phyloP scores from a whole-genome alignment of 768 basidiomycete species.

The Auriscalpium vulgare region DNA sequence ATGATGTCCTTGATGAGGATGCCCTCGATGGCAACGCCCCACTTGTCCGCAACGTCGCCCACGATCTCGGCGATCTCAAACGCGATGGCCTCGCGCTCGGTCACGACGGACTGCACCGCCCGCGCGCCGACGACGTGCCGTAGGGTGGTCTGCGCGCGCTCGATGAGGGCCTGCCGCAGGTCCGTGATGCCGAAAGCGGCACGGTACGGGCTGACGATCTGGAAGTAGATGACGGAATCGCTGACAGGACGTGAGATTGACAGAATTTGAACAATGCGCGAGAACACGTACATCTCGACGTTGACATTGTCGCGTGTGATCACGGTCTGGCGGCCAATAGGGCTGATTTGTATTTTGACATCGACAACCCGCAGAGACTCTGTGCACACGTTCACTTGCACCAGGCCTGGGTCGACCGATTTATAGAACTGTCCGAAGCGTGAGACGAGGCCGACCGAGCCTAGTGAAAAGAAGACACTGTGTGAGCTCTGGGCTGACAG shows the following conservation, averaged over 20 bases:
- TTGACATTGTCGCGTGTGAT: slow-evolving; percentile 97
- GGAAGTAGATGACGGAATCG: slow-evolving; percentile 91
- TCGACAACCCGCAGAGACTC: slow-evolving; percentile 82
- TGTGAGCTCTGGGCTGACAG: slow-evolving; percentile 6
- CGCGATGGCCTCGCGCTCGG: slow-evolving; percentile 94
- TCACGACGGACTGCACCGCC: slow-evolving; percentile 91
- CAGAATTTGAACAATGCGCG: neutral
- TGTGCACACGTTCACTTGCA: slow-evolving; percentile 90
- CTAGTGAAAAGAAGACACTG: slow-evolving; percentile 28
- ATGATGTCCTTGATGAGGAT: slow-evolving; percentile 95
- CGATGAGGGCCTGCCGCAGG: slow-evolving; percentile 75
- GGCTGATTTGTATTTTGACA: slow-evolving; percentile 91
- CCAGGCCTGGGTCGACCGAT: slow-evolving; percentile 87
- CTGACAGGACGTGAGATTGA: slow-evolving; percentile 38
- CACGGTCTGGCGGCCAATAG: slow-evolving; percentile 81
- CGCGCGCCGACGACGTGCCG: slow-evolving; percentile 96
- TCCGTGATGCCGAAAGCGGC: slow-evolving; percentile 92
- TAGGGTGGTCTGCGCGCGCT: slow-evolving; percentile 88
- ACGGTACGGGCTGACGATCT: slow-evolving; percentile 83
- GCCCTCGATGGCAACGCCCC: slow-evolving; percentile 95
- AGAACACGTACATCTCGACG: slow-evolving; percentile 68
- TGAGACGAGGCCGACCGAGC: slow-evolving; percentile 84
- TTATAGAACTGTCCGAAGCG: slow-evolving; percentile 97
- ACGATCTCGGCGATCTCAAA: slow-evolving; percentile 97
- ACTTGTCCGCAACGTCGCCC: slow-evolving; percentile 85